Percentiles rank a stretch among this genome's conserved stretches.
Evolutionary conservation across 2,329 filamentous ascomycete species (phyloP).

Genomic region (Sporothrix pallida): DNA sequence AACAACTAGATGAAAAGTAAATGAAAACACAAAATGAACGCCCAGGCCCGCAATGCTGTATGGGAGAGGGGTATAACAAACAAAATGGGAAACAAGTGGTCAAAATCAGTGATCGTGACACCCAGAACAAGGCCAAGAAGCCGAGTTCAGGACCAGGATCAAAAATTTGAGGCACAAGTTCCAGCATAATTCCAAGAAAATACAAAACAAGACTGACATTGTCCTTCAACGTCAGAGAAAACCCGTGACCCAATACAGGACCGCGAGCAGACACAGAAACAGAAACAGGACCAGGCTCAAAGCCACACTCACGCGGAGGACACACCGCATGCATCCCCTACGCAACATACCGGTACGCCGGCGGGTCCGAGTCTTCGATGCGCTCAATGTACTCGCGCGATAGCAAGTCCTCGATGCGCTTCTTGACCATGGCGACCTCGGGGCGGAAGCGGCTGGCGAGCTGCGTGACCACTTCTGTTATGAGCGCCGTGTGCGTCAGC

Average conservation of each 20-base stretch:
- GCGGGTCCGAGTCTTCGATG: constrained; percentile 66
- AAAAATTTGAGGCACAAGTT: too few species aligned
- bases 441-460: constrained; percentile 74
- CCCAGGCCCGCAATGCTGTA: not conserved
- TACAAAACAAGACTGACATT: not conserved
- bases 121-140: too few species aligned
- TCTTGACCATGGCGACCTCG: constrained; percentile 78
- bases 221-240: not conserved
- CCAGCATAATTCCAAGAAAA: not conserved
- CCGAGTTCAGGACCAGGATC: too few species aligned
- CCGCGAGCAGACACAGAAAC: too few species aligned
- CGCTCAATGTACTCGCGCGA: constrained; percentile 79
- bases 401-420: constrained; percentile 78
- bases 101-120: too few species aligned
- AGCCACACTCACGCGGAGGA: too few species aligned
- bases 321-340: constrained; percentile 44
- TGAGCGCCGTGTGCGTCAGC: constrained; percentile 69
- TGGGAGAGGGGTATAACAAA: not conserved
- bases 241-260: too few species aligned
- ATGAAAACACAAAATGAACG: not conserved
- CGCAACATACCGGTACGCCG: constrained; percentile 75
- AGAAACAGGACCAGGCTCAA: too few species aligned
- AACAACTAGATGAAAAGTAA: too few species aligned
- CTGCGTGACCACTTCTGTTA: constrained; percentile 74
- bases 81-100: too few species aligned